A percentile compares a stretch with the other conserved stretches of the same genome.
These are phyloP conservation scores for Tylopilus subfusipes DNA, from an alignment of 768 basidiomycete species.

Conservation along the genomic window DNA sequence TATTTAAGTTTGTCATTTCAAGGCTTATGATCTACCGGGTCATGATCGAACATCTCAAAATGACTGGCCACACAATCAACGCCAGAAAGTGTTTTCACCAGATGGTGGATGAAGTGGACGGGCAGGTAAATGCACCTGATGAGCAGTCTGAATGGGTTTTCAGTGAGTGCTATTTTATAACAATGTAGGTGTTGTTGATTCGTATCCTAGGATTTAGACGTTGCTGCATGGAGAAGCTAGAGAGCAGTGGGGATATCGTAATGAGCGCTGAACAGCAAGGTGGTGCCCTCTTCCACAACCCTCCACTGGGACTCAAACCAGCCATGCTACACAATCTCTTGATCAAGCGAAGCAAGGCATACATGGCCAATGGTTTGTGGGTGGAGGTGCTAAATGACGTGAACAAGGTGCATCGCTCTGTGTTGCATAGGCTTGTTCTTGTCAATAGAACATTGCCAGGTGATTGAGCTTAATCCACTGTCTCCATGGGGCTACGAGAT, in stretches of 20 bases:
- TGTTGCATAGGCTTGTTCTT: too few species aligned
- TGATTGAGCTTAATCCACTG: too few species aligned
- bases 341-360: too few species aligned
- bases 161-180: neutral
- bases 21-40: neutral
- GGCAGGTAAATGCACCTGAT: neutral
- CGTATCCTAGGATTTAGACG: too few species aligned
- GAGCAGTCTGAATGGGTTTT: neutral
- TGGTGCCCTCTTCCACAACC: too few species aligned
- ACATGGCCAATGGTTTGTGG: too few species aligned
- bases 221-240: neutral
- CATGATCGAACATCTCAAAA: neutral
- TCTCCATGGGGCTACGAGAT: too few species aligned
- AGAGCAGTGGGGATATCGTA: neutral
- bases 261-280: neutral
- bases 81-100: neutral
- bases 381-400: too few species aligned
- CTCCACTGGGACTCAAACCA: too few species aligned
- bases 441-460: too few species aligned
- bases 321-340: too few species aligned
- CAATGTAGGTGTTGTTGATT: neutral
- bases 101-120: neutral
- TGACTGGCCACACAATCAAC: neutral
- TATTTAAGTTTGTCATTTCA: neutral
- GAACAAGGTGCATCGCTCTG: too few species aligned